Evolutionary conservation across 2,329 filamentous ascomycete species (phyloP), one percentile per base, ranked within the genome.

Genomic region (Cryphonectria radicalis): DNA sequence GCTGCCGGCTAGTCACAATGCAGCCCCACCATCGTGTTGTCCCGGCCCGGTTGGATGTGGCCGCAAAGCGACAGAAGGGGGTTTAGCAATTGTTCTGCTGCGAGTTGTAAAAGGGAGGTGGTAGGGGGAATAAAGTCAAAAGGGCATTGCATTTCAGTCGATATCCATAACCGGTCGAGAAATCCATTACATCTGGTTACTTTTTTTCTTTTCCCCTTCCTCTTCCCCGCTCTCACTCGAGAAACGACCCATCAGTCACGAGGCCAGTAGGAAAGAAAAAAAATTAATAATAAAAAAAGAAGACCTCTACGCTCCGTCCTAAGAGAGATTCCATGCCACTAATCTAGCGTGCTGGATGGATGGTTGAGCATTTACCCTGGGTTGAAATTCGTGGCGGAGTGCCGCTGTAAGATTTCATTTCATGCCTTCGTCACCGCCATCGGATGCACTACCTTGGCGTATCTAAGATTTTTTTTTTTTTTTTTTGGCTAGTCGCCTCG

Each of bases 361-460:
- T 53, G 66, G 53, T 55, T 69, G 70, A 62, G 50, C 46, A 62
- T 17, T 66, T 19, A 37, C n/a, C 53, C 46, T 63, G 68, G 63
- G 53, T 50, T 50, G 25, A 40, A 17, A 19, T 19, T 37, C 28
- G 59, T 37, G 59, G 59, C 35, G 59, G 59, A 62, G 59, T 62
- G 59, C 19, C 32, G 22, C 35, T 62, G 59, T 37, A 68, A 64
- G 37, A 43, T 64, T 63, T 25, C 42, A 40, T 32, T 32, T 40
- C 69, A 69, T 50, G 66, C 66, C 64, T 66, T 62, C 64, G 68
- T 63, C 57, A 69, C 50, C 40, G 55, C 71, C 62, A 40, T 63
- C 68, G 63, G 55, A 68, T 68, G 55, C 37, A 43, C 59, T 68
- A 46, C 59, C 59, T 50, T 50, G 59, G 67, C 55, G 25, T 25